phyloP scores from a whole-genome alignment of 805 yeast genomes.

The Teunomyces atbi region DNA sequence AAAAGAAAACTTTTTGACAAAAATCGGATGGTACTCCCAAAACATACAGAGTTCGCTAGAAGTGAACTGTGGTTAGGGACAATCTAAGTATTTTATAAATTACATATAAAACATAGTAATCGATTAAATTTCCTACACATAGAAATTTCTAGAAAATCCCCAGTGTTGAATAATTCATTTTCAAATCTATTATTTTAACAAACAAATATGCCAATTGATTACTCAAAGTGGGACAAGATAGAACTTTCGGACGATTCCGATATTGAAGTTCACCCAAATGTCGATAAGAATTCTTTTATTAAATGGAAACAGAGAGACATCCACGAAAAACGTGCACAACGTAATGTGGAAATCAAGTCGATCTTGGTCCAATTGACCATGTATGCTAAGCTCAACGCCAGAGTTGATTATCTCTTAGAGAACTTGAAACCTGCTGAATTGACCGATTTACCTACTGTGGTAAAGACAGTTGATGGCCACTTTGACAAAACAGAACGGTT shows the following conservation, averaged over 20 bases:
- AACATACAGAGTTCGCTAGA: no score
- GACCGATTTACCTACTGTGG: constrained; percentile 25
- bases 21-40: no score
- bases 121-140: neutral
- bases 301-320: constrained; percentile 97
- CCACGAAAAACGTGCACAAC: constrained; percentile 84
- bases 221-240: constrained; percentile 96
- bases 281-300: constrained; percentile 88
- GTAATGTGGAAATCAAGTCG: constrained; percentile 74
- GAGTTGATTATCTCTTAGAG: constrained; percentile 64
- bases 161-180: no score
- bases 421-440: constrained; percentile 42
- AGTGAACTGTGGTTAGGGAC: no score
- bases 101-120: no score
- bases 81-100: no score
- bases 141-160: constrained; percentile 3
- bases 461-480: constrained; percentile 43
- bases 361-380: constrained; percentile 75
- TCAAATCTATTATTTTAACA: neutral
- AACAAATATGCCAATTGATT: constrained; percentile 73
- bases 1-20: no score
- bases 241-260: constrained; percentile 97
- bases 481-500: constrained; percentile 64
- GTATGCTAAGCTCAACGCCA: constrained; percentile 69
- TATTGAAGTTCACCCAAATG: constrained; percentile 96